Base-by-base conservation (phyloP, 2,329 filamentous ascomycete species). In the Alternaria sp. region DNA sequence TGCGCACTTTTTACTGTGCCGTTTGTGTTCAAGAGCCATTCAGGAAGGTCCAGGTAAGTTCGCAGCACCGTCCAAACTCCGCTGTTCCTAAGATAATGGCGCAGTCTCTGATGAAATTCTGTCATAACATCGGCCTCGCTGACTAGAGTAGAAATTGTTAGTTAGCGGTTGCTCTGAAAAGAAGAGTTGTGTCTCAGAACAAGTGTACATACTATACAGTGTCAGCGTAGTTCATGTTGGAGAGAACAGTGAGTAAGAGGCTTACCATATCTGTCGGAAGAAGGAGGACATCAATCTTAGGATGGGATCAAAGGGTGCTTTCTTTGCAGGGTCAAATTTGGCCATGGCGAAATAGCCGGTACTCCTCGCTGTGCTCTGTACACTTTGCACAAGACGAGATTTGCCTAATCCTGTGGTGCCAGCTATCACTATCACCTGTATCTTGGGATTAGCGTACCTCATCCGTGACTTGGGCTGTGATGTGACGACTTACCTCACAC, bases 71-170 rank as follows among this genome's bases (percentile, higher is more conserved):
- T 73, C 87, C 87, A 89, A 61, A 87, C 82, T 7, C 75, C 75
- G 9, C 71, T 72, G 9, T 86, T 85, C 47, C 82, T 81, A 5
- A 89, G 79, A 44, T 84, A 84, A 14, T 79, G 78, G 20, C 87
- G 80, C 12, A 89, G 78, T 62, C 82, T 84, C 59, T 87, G 83
- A 67, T 89, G 87, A 61, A 89, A 89, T 0, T 86, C 83, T 1
- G 86, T 87, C 9, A 79, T 82, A 16, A 89, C 84, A 72, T 89
- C 86, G 36, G 85, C 83, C 69, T 89, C 87, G 1, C 86, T 88
- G 68, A 89, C 46, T 48, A 34, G 7, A 48, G 14, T 7, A 20
- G 9, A 16, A 24, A 18, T 12, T 48, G 12, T 3, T 9, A 24
- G 18, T 48, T 48, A 48, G 46, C 16, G 18, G n/a, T 32, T 48